These are phyloP conservation scores for Leishmania tarentolae DNA, from an alignment of 208 protist genomes.

Conservation along the genomic window DNA sequence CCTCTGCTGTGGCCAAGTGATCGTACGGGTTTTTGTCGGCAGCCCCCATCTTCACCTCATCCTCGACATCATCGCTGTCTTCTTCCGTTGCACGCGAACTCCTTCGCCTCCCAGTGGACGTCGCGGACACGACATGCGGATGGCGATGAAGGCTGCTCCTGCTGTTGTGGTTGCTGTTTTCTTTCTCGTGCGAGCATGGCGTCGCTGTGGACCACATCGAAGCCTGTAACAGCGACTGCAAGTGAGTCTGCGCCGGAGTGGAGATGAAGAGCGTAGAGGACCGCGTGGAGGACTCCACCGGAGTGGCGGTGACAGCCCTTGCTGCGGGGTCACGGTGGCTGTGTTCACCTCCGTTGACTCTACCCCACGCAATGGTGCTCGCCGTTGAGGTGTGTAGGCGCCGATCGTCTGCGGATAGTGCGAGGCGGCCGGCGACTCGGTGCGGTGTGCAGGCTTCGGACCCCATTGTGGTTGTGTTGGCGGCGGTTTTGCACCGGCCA, in stretches of 20 bases:
- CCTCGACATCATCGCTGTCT: background rate
- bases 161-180: background rate
- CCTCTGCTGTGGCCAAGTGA: background rate
- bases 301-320: background rate
- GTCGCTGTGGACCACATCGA: conserved; percentile 20
- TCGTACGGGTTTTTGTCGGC: background rate
- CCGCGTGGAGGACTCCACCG: background rate
- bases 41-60: background rate
- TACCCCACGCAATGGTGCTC: conserved; percentile 26
- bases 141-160: background rate
- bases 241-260: conserved; percentile 21
- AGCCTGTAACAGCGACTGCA: conserved; percentile 28
- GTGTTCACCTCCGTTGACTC: background rate
- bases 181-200: background rate
- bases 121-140: background rate
- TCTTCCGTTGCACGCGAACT: background rate
- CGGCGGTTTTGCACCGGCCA: background rate
- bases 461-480: background rate
- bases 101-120: background rate
- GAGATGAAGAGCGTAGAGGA: conserved; percentile 17
- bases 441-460: background rate
- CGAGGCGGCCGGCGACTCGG: conserved; percentile 9
- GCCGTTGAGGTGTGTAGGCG: conserved; percentile 19
- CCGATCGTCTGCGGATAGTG: conserved; percentile 15
- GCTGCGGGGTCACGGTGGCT: background rate